Base-by-base conservation (phyloP, 1,284 basidiomycete species). In the Ustilago crameri region DNA sequence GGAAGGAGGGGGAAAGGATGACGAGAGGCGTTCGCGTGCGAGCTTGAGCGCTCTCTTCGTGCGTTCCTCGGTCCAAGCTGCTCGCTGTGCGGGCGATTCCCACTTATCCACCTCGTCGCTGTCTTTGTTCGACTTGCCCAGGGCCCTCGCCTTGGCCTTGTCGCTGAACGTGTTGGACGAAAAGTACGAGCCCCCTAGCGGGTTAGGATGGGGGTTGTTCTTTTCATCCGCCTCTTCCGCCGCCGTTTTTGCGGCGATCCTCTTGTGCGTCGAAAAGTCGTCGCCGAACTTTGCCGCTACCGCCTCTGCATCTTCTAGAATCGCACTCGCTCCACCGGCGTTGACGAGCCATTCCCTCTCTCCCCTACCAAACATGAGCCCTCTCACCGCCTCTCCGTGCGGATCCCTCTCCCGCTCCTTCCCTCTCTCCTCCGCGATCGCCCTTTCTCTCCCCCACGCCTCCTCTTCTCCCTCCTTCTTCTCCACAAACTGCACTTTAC, bases 331-430 rank as follows among this genome's bases (percentile, higher is more conserved):
- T 2, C 64, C 65, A 15, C 61, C 61, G 5, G 65, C 66, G 14
- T 74, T 74, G 34, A 59, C 52, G 10, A 74, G 30, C 70, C 70
- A 74, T 42, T 74, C 70, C 12, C 70, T 34, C 44, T 74, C 70
- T 18, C 44, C 30, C 5, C 70, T 47, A 22, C 66, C 70, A 35
- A 74, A 74, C 58, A 65, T 70, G 8, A 74, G 22, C 18, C 24
- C 57, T 2, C 70, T 37, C 0, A 50, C 38, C 9, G 61, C 70
- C 37, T 74, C 70, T 9, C 65, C 65, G 30, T 68, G 50, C 9
- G 58, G 51, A 47, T 73, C 70, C 15, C 65, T 34, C 3, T 20
- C n/a, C 5, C 45, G 20, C n/a, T 71, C 1, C 68, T 12, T 23
- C 66, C 50, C 3, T 53, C 30, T 14, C 46, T 23, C 27, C 61